Evolutionary conservation across 306 rosid species (phyloP), one percentile per base, ranked within the genome.

Genomic region (Geum urbanum): DNA sequence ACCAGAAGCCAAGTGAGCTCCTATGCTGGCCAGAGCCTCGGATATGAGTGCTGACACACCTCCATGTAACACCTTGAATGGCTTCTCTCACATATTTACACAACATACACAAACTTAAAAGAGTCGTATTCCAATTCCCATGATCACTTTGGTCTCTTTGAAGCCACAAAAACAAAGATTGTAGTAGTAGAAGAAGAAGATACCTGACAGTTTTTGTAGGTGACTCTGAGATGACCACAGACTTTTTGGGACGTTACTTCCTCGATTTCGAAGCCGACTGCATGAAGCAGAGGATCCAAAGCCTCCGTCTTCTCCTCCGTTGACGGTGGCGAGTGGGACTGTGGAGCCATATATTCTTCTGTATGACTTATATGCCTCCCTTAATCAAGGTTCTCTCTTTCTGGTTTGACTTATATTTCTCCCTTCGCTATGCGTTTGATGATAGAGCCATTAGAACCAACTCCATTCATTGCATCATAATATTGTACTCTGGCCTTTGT

Each of bases 1-100:
- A 2, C 96, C 97, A 41, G 86, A 91, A 45, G 96, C 99, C 65
- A 84, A 72, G 71, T 82, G 87, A 40, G 95, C 95, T 22, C 91
- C 87, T 0, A 84, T 77, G 62, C 91, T 86, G 8, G 97, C 96
- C 63, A 94, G 82, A 7, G 90, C 65, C 83, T 94, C 99, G 3
- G 97, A 83, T 43, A 94, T 77, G 85, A 94, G 65, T 6, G 99
- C 99, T n/a, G 97, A 94, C 35, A 91, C 89, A 8, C 99, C 99
- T 62, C 99, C 99, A 82, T 94, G 99, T 49, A 94, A 74, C 79
- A 94, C 99, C 84, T 88, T 91, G 77, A 94, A 94, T 19, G 97
- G 97, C 99, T 92, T 83, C 49, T 14, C 27, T 24, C 6, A 16
- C 9, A 54, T 20, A 5, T 37, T 39, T 45, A 0, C 39, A 15